These are phyloP conservation scores for Isoetes taiwanensis DNA, from an alignment of 75 land plant genomes.

Conservation along the genomic window DNA sequence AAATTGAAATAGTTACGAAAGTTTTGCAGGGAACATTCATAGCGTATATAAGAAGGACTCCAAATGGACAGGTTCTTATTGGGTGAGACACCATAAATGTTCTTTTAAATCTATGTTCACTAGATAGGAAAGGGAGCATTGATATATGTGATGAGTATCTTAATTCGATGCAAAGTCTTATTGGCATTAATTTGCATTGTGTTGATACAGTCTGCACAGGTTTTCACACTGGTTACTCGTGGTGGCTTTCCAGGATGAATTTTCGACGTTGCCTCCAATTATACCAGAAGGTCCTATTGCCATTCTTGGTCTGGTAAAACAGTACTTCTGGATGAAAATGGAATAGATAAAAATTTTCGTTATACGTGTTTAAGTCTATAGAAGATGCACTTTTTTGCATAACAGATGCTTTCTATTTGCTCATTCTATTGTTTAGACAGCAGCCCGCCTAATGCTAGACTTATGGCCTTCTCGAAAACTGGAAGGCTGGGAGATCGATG, in stretches of 20 bases:
- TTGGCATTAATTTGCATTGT: too few relatives aligned
- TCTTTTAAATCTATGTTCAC: not conserved
- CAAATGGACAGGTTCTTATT: slow-evolving; percentile 56
- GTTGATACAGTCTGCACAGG: too few relatives aligned
- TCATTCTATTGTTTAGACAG: too few relatives aligned
- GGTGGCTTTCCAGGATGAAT: slow-evolving; percentile 53
- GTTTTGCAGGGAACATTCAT: slow-evolving; percentile 60
- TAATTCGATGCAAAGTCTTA: too few relatives aligned
- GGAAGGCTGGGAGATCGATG: slow-evolving; percentile 77
- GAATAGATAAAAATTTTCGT: too few relatives aligned
- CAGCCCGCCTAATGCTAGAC: slow-evolving; percentile 55
- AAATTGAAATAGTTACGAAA: too few relatives aligned
- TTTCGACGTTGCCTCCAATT: slow-evolving; percentile 55
- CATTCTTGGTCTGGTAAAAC: slow-evolving; percentile 62
- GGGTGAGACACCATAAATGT: slow-evolving; percentile 26
- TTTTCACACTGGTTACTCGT: too few relatives aligned
- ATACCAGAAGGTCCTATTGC: slow-evolving; percentile 71
- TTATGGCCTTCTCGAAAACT: slow-evolving; percentile 54
- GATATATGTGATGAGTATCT: too few relatives aligned
- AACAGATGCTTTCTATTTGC: too few relatives aligned
- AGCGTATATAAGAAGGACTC: slow-evolving; percentile 39
- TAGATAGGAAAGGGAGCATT: not conserved
- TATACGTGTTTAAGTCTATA: too few relatives aligned
- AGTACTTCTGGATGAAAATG: too few relatives aligned
- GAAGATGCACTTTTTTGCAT: too few relatives aligned